Conservation (phyloP, 768 basidiomycete species). For the Kwoniella sp. region DNA sequence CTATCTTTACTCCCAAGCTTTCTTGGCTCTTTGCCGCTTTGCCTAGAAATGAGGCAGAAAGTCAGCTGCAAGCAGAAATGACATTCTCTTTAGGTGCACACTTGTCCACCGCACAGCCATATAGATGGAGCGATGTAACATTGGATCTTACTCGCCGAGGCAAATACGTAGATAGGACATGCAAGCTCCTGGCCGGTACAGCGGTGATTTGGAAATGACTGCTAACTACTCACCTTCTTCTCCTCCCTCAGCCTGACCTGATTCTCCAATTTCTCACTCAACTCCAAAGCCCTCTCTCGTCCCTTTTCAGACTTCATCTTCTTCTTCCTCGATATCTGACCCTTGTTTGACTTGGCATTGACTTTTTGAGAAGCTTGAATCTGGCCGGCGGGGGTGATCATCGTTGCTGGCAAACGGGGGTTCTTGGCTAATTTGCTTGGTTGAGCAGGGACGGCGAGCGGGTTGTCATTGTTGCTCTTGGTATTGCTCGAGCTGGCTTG, state of each 20-base stretch:
- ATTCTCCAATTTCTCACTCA: slow-evolving; percentile 34
- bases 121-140: too few relatives aligned
- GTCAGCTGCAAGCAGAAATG: not conserved
- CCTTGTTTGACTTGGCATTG: slow-evolving; percentile 21
- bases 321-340: slow-evolving; percentile 31
- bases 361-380: slow-evolving; percentile 35
- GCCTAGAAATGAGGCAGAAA: slow-evolving; percentile 18
- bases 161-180: too few relatives aligned
- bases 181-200: too few relatives aligned
- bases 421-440: slow-evolving; percentile 45
- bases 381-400: slow-evolving; percentile 35
- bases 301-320: slow-evolving; percentile 37
- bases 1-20: slow-evolving; percentile 52
- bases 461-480: not conserved
- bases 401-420: slow-evolving; percentile 43
- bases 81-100: too few relatives aligned
- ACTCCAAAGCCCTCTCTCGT: slow-evolving; percentile 44
- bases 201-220: too few relatives aligned
- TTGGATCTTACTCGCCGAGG: too few relatives aligned
- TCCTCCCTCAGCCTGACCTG: slow-evolving; percentile 45
- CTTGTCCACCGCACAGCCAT: too few relatives aligned
- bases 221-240: slow-evolving; percentile 45
- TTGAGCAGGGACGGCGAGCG: slow-evolving; percentile 7
- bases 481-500: not conserved
- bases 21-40: slow-evolving; percentile 46